Conservation (phyloP, 2,329 filamentous ascomycete genomes). For the Trichoderma polysporum region DNA sequence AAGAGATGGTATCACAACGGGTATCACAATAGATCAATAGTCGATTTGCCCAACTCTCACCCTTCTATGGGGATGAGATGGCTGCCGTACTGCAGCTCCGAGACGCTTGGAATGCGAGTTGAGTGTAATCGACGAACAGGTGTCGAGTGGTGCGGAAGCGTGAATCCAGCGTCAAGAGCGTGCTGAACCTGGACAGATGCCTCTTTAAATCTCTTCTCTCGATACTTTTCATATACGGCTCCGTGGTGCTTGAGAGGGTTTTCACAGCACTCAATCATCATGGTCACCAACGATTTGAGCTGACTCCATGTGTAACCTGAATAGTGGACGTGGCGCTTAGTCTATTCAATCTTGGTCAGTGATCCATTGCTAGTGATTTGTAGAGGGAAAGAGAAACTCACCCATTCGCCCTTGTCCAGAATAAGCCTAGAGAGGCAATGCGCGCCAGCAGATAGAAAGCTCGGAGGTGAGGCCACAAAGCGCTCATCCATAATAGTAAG, state of each 20-base stretch:
- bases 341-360: slow-evolving; percentile 47
- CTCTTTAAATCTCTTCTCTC: slow-evolving; percentile 81
- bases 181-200: slow-evolving; percentile 77
- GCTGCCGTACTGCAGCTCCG: slow-evolving; percentile 29
- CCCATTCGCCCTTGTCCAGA: slow-evolving; percentile 90
- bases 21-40: background rate
- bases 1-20: background rate
- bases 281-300: slow-evolving; percentile 71
- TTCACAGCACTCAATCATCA: slow-evolving; percentile 86
- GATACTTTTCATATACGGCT: slow-evolving; percentile 90
- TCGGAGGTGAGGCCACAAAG: slow-evolving; percentile 87
- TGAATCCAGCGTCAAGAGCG: slow-evolving; percentile 64
- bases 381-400: slow-evolving; percentile 49
- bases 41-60: slow-evolving; percentile 20
- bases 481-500: slow-evolving; percentile 97
- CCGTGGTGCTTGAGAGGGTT: slow-evolving; percentile 76
- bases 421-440: slow-evolving; percentile 90
- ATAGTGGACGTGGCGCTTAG: slow-evolving; percentile 82
- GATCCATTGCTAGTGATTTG: background rate
- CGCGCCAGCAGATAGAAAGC: slow-evolving; percentile 85
- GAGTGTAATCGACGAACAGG: slow-evolving; percentile 38
- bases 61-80: slow-evolving; percentile 36
- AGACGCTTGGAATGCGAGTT: background rate
- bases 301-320: slow-evolving; percentile 90
- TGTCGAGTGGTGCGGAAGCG: slow-evolving; percentile 43